phyloP scores from a whole-genome alignment of 192 early-diverging fungal species.

The Radiomyces spectabilis region DNA sequence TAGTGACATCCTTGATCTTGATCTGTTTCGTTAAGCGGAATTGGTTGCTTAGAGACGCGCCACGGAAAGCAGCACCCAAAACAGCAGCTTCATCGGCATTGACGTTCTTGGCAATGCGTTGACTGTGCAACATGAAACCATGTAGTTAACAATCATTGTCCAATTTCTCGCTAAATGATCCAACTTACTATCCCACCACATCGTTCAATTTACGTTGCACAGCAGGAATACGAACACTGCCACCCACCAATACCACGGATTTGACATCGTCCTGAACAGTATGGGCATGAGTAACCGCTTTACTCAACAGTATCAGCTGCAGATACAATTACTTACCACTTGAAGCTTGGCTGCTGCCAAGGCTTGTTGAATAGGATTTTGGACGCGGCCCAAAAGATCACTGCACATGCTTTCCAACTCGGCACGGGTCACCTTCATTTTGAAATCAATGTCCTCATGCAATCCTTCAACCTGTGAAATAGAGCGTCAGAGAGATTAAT shows the following conservation, averaged over 20 bases:
- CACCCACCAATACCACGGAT: slow-evolving; percentile 93
- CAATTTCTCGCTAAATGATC: not conserved
- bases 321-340: slow-evolving; percentile 26
- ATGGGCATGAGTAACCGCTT: not conserved
- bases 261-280: slow-evolving; percentile 51
- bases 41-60: slow-evolving; percentile 75
- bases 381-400: slow-evolving; percentile 63
- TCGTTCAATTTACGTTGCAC: slow-evolving; percentile 66
- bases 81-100: slow-evolving; percentile 97
- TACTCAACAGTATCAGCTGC: too few relatives aligned
- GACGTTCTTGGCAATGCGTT: slow-evolving; percentile 88
- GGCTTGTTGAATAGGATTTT: slow-evolving; percentile 65
- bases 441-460: slow-evolving; percentile 83
- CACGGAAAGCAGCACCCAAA: slow-evolving; percentile 80
- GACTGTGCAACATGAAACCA: slow-evolving; percentile 23
- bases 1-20: slow-evolving; percentile 76
- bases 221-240: slow-evolving; percentile 81
- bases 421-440: slow-evolving; percentile 61
- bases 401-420: slow-evolving; percentile 67
- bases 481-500: not conserved
- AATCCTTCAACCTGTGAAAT: slow-evolving; percentile 69
- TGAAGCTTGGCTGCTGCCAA: slow-evolving; percentile 60
- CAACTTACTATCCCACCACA: slow-evolving; percentile 59
- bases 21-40: slow-evolving; percentile 80
- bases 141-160: slow-evolving; percentile 8